Evolutionary conservation across 108 stramenopile genomes (phyloP), one percentile per base, ranked within the genome.

Genomic region (Fragilaria crotonensis): DNA sequence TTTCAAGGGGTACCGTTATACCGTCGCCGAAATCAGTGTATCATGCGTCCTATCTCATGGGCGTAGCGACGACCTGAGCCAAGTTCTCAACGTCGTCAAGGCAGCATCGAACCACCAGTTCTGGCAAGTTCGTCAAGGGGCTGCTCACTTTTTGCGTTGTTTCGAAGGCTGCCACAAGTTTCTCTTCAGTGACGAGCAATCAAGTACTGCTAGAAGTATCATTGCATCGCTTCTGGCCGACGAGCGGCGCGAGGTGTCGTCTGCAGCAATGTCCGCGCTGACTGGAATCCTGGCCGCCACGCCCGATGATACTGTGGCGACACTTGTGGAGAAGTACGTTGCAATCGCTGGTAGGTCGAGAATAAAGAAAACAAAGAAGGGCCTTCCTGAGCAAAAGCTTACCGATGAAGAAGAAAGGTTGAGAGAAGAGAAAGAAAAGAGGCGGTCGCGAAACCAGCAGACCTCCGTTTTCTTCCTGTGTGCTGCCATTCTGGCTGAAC

Each of bases 121-220:
- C 28, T 94, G 93, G 93, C 93, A 94, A 71, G 80, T 94, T 31
- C 79, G 93, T 26, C 93, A 91, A 49, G 89, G 85, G 11, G 58
- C 75, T 28, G 83, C 85, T 36, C 77, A 89, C 61, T 91, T 94
- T 59, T 60, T 94, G 46, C 70, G 85, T 27, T 84, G 85, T 57
- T 94, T 91, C 48, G 86, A 91, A 59, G 87, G 85, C 21, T 61
- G 66, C 17, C 89, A 94, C 58, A 91, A 89, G 57, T 91, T 89
- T 54, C 67, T 91, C 0, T 80, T 94, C 14, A 60, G 74, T 7
- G 59, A 63, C 9, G 73, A 86, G 23, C 84, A 89, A 23, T 70
- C 72, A 11, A 61, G 66, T 1, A 67, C 48, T 45, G 63, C 76
- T 1, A 70, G 70, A 52, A 66, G 66, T 1, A 87, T 84, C 51